phyloP scores from a whole-genome alignment of 2,329 filamentous ascomycete species.

The Clarireedia homoeocarpa region DNA sequence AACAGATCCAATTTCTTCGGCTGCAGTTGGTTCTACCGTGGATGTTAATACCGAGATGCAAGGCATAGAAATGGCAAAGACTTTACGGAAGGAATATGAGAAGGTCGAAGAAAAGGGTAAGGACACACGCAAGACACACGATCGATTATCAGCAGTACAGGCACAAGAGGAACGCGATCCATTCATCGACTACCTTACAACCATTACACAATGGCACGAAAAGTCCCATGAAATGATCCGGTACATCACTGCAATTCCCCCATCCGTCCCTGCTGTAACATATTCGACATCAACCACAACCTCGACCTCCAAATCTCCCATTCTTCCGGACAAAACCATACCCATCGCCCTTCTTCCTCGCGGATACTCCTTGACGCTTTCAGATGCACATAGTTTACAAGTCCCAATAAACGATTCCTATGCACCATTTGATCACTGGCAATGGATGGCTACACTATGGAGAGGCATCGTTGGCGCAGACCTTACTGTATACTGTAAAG shows the following conservation, averaged over 20 bases:
- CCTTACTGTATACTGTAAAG: slow-evolving; percentile 60
- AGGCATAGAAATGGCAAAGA: not conserved
- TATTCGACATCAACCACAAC: not conserved
- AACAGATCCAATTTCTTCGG: not conserved
- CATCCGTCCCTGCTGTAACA: not conserved
- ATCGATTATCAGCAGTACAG: slow-evolving; percentile 1
- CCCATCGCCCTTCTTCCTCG: slow-evolving; percentile 69
- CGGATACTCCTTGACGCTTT: slow-evolving; percentile 73
- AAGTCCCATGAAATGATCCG: slow-evolving; percentile 63
- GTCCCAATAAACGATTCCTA: slow-evolving; percentile 74
- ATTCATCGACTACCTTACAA: slow-evolving; percentile 55
- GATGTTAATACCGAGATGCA: slow-evolving; percentile 17
- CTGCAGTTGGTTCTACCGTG: not conserved
- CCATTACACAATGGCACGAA: slow-evolving; percentile 66
- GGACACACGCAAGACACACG: not conserved
- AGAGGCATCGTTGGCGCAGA: slow-evolving; percentile 78
- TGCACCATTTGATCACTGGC: slow-evolving; percentile 84
- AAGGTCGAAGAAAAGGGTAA: not conserved
- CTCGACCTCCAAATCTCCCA: not conserved
- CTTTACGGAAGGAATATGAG: not conserved
- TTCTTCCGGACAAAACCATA: slow-evolving; percentile 31
- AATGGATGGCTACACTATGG: slow-evolving; percentile 95
- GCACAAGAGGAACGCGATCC: slow-evolving; percentile 24
- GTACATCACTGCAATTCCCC: slow-evolving; percentile 38
- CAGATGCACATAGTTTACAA: slow-evolving; percentile 65